These are phyloP conservation scores for Pascua guehoae DNA, from an alignment of 1,284 basidiomycete genomes.

Conservation along the genomic window DNA sequence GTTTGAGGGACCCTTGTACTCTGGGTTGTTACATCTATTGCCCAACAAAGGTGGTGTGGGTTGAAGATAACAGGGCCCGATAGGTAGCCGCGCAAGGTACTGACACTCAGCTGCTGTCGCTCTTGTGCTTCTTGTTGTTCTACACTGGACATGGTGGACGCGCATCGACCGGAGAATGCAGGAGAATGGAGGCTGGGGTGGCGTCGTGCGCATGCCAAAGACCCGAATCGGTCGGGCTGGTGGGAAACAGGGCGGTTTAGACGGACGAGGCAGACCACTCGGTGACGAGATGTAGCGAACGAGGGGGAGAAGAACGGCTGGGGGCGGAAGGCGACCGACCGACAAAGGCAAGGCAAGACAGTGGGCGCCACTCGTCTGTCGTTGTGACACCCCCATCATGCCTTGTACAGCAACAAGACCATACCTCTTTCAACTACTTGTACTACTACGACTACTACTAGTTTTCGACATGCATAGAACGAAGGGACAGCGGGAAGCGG, in stretches of 20 bases:
- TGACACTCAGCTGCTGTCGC: conserved; percentile 21
- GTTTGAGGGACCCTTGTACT: neutral
- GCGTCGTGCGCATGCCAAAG: neutral
- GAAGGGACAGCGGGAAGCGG: too few species aligned
- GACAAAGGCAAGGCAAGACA: too few species aligned
- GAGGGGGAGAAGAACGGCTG: neutral
- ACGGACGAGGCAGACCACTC: neutral
- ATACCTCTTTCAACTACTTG: neutral
- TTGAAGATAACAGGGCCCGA: too few species aligned
- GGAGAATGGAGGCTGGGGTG: conserved; percentile 12
- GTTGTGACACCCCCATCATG: too few species aligned
- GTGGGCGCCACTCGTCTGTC: too few species aligned
- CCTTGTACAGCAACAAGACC: neutral
- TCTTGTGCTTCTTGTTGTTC: conserved; percentile 15
- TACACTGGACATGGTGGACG: conserved; percentile 23
- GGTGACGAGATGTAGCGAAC: neutral
- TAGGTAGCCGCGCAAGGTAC: neutral
- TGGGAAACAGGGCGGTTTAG: neutral
- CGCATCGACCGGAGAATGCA: conserved; percentile 9
- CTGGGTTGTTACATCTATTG: neutral
- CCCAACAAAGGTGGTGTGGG: too few species aligned
- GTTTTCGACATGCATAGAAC: too few species aligned
- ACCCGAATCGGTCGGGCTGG: neutral
- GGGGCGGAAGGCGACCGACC: neutral
- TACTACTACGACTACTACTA: neutral